Evolutionary conservation across 768 basidiomycete genomes (phyloP).

Genomic region (Symmetrospora coprosmae): DNA sequence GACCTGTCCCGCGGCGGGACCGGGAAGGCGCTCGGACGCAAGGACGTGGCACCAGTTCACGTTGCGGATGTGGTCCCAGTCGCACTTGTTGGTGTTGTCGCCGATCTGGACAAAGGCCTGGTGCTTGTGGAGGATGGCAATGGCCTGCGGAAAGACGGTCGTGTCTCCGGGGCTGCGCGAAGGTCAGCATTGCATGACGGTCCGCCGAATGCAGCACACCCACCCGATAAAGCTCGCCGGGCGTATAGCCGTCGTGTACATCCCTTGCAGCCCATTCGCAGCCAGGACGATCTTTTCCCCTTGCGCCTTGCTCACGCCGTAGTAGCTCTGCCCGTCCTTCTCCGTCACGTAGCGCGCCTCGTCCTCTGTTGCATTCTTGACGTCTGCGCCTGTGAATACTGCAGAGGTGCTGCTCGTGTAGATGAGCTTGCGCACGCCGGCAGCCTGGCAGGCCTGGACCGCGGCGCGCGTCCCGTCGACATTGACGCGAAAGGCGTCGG

Average conservation of each 20-base stretch:
- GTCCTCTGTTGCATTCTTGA: conserved; percentile 77
- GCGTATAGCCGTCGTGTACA: conserved; percentile 75
- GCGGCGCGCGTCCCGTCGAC: conserved; percentile 77
- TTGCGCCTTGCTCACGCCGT: conserved; percentile 67
- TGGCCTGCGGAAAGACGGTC: conserved; percentile 63
- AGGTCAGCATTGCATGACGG: too few relatives aligned
- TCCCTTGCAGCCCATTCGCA: conserved; percentile 69
- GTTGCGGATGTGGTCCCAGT: conserved; percentile 94
- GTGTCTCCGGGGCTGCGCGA: conserved; percentile 67
- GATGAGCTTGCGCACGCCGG: conserved; percentile 67
- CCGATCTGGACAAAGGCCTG: conserved; percentile 91
- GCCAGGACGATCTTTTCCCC: conserved; percentile 48
- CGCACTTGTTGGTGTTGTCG: conserved; percentile 79
- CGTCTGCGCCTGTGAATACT: conserved; percentile 65
- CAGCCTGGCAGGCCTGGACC: conserved; percentile 61
- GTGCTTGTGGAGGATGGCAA: conserved; percentile 58
- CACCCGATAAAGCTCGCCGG: conserved; percentile 96
- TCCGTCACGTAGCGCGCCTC: conserved; percentile 48
- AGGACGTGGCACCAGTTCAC: conserved; percentile 84
- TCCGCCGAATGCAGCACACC: conserved; percentile 33
- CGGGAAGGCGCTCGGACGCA: conserved; percentile 67
- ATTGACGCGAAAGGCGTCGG: conserved; percentile 72
- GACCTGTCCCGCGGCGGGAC: conserved; percentile 75
- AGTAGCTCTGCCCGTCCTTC: conserved; percentile 63
- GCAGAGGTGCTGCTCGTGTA: conserved; percentile 89